Evolutionary conservation across 2,329 filamentous ascomycete species (phyloP).

Genomic region (Fusarium falciforme): DNA sequence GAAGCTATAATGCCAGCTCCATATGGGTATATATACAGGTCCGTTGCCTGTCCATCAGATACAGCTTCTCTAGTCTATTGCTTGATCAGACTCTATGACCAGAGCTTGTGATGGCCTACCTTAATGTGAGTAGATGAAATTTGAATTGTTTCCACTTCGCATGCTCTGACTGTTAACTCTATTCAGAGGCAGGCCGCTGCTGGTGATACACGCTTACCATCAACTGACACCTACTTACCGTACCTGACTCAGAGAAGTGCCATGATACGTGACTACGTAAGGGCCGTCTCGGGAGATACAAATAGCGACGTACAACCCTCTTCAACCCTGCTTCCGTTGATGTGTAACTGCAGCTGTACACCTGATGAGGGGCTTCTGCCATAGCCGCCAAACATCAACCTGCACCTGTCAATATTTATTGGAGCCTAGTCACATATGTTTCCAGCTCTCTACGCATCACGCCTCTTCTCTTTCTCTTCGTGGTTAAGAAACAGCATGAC

Average conservation of each 20-base stretch:
- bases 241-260: not conserved
- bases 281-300: not conserved
- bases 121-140: not conserved
- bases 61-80: not conserved
- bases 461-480: not conserved
- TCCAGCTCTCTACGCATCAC: not conserved
- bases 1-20: fast-evolving
- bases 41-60: not conserved
- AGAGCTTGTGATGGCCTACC: not conserved
- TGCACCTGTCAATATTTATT: not conserved
- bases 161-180: not conserved
- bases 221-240: not conserved
- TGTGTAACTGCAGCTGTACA: not conserved
- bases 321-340: not conserved
- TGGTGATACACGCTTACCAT: not conserved
- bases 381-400: not conserved
- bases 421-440: not conserved
- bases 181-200: not conserved
- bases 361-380: not conserved
- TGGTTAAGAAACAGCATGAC: not conserved
- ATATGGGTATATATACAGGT: not conserved
- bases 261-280: not conserved
- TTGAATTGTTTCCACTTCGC: not conserved
- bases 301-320: not conserved
- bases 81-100: not conserved